phyloP scores from a whole-genome alignment of 805 yeast species.

The Kodamaea kaohsiungensis region DNA sequence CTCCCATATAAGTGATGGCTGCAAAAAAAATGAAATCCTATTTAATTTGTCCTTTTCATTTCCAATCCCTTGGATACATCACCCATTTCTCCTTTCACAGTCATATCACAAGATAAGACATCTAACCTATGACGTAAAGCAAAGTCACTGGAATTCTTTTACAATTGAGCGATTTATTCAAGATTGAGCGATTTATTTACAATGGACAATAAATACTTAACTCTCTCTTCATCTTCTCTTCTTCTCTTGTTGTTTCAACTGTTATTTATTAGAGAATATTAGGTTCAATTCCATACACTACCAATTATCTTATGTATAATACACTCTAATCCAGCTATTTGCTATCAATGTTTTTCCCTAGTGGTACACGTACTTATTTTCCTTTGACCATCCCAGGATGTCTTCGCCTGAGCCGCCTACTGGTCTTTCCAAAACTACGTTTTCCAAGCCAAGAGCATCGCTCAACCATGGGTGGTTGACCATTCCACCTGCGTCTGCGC shows the following conservation, averaged over 20 bases:
- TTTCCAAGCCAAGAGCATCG: conserved; percentile 76
- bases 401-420: conserved; percentile 82
- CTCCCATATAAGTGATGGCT: too few species aligned
- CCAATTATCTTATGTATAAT: not conserved
- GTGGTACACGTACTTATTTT: conserved; percentile 24
- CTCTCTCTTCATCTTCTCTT: not conserved
- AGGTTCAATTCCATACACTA: not conserved
- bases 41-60: too few species aligned
- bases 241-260: not conserved
- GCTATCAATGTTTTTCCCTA: not conserved
- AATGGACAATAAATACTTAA: not conserved
- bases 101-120: too few species aligned
- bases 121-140: too few species aligned
- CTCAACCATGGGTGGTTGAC: conserved; percentile 82
- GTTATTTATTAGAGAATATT: not conserved
- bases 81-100: too few species aligned
- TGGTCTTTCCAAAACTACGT: conserved; percentile 68
- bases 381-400: conserved; percentile 87
- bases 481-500: conserved; percentile 97
- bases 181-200: not conserved
- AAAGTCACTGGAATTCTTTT: too few species aligned
- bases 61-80: too few species aligned
- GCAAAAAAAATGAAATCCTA: too few species aligned
- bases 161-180: too few species aligned
- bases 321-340: not conserved